phyloP scores from a whole-genome alignment of 495 filamentous ascomycete genomes.

The Daldinia loculata region DNA sequence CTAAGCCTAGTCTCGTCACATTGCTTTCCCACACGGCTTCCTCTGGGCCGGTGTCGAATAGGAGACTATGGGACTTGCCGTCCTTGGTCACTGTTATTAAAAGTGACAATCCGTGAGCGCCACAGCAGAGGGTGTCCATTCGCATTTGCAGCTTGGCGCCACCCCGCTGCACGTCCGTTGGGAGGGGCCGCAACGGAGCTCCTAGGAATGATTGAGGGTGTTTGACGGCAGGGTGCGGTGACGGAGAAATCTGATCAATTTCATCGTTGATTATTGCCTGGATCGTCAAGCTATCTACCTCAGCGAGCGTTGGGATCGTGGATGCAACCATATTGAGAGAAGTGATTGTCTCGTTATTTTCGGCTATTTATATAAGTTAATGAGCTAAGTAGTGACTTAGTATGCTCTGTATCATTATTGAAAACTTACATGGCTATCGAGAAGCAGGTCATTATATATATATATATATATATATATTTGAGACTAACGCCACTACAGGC shows the following conservation, averaged over 20 bases:
- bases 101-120: conserved; percentile 67
- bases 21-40: conserved; percentile 66
- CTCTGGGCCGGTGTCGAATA: conserved; percentile 70
- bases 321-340: not conserved
- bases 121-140: conserved; percentile 68
- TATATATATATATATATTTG: conserved; percentile 23
- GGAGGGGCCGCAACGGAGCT: conserved; percentile 46
- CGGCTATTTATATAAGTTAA: not conserved
- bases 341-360: not conserved
- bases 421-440: not conserved
- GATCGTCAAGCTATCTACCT: conserved; percentile 36
- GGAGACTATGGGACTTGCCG: conserved; percentile 59
- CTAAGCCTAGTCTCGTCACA: conserved; percentile 57
- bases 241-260: conserved; percentile 63
- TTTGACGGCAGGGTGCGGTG: conserved; percentile 59
- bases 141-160: conserved; percentile 57
- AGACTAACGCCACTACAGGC: not conserved
- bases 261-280: conserved; percentile 53
- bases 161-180: conserved; percentile 43
- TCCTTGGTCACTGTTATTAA: conserved; percentile 65
- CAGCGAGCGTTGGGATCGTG: conserved; percentile 14
- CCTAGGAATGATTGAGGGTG: conserved; percentile 54
- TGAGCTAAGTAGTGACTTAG: not conserved
- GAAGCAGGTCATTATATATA: conserved; percentile 8
- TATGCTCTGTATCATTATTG: not conserved